A percentile compares a stretch with the other conserved stretches of the same genome.
Evolutionary conservation across 345 rosid species (phyloP).

Genomic region (Murraya koenigii): DNA sequence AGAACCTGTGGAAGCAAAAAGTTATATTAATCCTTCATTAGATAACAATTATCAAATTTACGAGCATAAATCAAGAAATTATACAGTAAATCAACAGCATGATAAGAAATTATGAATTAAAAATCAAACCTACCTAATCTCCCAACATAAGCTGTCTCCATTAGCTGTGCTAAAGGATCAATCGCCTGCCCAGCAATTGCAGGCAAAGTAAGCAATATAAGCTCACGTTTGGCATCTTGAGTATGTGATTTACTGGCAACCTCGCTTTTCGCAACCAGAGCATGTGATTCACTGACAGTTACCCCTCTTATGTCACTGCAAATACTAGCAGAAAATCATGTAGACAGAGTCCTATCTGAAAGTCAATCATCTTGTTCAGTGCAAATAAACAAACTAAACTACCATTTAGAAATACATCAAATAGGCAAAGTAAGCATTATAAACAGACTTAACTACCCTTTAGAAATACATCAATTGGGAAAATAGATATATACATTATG

Average conservation of each 20-base stretch:
- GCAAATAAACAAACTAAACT: not conserved
- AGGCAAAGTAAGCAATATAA: conserved; percentile 78
- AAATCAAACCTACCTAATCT: conserved; percentile 56
- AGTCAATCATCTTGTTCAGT: not conserved
- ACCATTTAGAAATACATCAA: not conserved
- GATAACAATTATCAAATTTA: not conserved
- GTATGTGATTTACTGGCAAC: conserved; percentile 37
- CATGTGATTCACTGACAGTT: conserved; percentile 24
- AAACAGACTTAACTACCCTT: not conserved
- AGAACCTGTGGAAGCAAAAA: conserved; percentile 50
- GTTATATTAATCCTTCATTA: not conserved
- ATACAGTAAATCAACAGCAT: not conserved
- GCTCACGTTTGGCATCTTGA: conserved; percentile 58
- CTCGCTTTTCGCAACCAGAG: conserved; percentile 55
- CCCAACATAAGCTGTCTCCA: conserved; percentile 97
- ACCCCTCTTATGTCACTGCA: conserved; percentile 40
- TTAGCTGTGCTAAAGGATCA: conserved; percentile 76
- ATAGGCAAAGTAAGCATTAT: not conserved
- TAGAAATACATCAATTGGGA: not conserved
- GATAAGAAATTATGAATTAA: not conserved
- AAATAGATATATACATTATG: not conserved
- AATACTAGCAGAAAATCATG: conserved; percentile 6
- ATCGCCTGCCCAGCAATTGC: conserved; percentile 92
- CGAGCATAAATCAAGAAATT: not conserved
- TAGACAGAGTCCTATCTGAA: not conserved